These are phyloP conservation scores for Ochetophila trinervis DNA, from an alignment of 306 rosid genomes.

Conservation along the genomic window DNA sequence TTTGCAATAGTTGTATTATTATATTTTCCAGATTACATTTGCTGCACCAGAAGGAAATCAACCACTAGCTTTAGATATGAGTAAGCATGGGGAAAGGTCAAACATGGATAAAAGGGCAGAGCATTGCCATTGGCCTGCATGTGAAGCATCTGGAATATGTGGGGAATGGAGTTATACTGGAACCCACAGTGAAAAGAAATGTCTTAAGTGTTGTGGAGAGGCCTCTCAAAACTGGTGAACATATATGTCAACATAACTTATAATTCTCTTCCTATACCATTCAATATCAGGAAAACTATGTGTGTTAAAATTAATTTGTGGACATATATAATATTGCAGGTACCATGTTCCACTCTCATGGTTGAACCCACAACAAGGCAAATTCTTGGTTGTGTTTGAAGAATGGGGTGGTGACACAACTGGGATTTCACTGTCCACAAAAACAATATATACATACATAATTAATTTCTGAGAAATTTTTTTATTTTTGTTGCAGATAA, in stretches of 20 bases:
- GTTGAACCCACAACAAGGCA: constrained; percentile 16
- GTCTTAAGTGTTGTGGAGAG: constrained; percentile 5
- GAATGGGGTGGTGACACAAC: constrained; percentile 33
- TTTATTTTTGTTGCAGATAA: background rate
- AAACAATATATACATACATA: background rate
- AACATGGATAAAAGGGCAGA: background rate
- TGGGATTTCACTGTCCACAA: constrained; percentile 16
- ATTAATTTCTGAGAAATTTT: too few relatives aligned
- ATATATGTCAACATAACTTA: too few relatives aligned
- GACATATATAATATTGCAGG: constrained; percentile 1
- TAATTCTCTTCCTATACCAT: background rate
- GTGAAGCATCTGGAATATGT: background rate
- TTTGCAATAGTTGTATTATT: background rate
- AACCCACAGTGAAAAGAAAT: background rate
- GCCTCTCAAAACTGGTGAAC: constrained; percentile 11
- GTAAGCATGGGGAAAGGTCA: constrained; percentile 4
- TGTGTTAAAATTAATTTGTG: background rate
- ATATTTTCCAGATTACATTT: background rate
- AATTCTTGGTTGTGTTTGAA: constrained; percentile 32
- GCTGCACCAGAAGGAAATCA: background rate
- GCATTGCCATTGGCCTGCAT: background rate
- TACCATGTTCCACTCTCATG: constrained; percentile 33
- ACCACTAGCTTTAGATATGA: background rate
- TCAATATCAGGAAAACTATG: background rate
- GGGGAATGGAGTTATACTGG: background rate